Conservation (phyloP, 805 yeast genomes). For the Yarrowia sp. region DNA sequence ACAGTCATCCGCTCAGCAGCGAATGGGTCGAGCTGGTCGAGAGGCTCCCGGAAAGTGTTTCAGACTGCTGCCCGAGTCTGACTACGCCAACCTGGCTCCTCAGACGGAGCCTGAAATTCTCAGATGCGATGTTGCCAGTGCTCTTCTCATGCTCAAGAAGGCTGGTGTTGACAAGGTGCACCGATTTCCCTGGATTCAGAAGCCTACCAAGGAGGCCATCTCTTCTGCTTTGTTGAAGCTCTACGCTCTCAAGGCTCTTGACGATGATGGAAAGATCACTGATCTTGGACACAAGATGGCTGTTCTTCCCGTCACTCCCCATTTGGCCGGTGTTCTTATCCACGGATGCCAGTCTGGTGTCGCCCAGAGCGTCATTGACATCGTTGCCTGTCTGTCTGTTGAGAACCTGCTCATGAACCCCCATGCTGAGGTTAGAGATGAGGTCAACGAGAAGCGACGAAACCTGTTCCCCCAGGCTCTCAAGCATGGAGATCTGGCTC, state of each 20-base stretch:
- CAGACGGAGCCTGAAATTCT: slow-evolving; percentile 95
- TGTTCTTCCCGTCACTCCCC: slow-evolving; percentile 89
- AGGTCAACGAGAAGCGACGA: slow-evolving; percentile 75
- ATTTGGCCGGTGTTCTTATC: slow-evolving; percentile 82
- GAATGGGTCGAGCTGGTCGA: slow-evolving; percentile 99
- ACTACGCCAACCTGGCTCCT: slow-evolving; percentile 62
- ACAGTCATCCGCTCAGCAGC: slow-evolving; percentile 90
- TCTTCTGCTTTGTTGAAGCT: slow-evolving; percentile 78
- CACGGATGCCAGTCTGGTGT: slow-evolving; percentile 64
- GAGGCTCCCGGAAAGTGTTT: slow-evolving; percentile 90
- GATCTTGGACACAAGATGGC: slow-evolving; percentile 85
- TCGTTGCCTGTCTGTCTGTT: slow-evolving; percentile 90
- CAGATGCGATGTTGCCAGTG: slow-evolving; percentile 83
- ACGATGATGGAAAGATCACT: slow-evolving; percentile 78
- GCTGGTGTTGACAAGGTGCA: slow-evolving; percentile 83
- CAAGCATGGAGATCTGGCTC: slow-evolving; percentile 79
- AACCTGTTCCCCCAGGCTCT: slow-evolving; percentile 74
- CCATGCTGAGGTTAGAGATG: slow-evolving; percentile 80
- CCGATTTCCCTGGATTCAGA: slow-evolving; percentile 88
- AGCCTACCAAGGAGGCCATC: slow-evolving; percentile 82
- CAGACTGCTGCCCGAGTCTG: slow-evolving; percentile 78
- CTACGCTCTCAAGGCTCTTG: slow-evolving; percentile 78
- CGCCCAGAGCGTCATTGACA: slow-evolving; percentile 72
- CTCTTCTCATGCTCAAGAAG: slow-evolving; percentile 81
- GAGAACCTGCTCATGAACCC: slow-evolving; percentile 87